Percentiles rank a stretch among this genome's conserved stretches.
Evolutionary conservation across 176 grass and related monocot genomes (phyloP).

Genomic region (Calamus simplicifolius): DNA sequence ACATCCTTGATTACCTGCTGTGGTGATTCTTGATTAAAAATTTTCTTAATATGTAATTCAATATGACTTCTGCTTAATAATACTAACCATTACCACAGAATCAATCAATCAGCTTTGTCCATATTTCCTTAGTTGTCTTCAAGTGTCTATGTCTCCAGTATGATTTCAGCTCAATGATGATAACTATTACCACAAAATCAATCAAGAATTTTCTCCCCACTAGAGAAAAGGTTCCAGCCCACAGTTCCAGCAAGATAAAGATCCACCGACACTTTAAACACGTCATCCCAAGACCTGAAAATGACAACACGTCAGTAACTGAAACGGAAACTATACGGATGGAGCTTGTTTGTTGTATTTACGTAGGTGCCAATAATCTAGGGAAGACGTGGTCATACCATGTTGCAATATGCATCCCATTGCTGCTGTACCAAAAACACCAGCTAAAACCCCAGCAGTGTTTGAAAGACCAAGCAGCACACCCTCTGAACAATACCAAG

Average conservation of each 20-base stretch:
- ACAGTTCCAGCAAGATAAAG: constrained; percentile 83
- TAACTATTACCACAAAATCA: constrained; percentile 22
- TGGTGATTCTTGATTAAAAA: too few relatives aligned
- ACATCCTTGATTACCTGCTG: too few relatives aligned
- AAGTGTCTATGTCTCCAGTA: too few relatives aligned
- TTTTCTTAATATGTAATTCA: too few relatives aligned
- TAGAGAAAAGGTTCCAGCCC: constrained; percentile 89
- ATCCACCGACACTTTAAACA: constrained; percentile 68
- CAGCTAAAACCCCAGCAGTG: constrained; percentile 87
- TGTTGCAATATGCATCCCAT: constrained; percentile 97
- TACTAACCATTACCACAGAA: too few relatives aligned
- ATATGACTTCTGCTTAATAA: too few relatives aligned
- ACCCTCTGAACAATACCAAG: constrained; percentile 43
- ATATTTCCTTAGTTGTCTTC: too few relatives aligned
- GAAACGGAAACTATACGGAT: neutral
- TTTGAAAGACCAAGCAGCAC: constrained; percentile 88
- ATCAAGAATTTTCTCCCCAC: constrained; percentile 86
- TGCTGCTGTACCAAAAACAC: constrained; percentile 84
- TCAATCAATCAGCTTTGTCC: too few relatives aligned
- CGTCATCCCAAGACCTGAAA: constrained; percentile 84
- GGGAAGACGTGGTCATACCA: constrained; percentile 27
- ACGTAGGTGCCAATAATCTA: neutral
- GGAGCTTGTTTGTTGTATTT: neutral
- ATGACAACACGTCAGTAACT: neutral
- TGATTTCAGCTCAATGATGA: too few relatives aligned